phyloP scores from a whole-genome alignment of 2,329 filamentous ascomycete genomes.

The Lecanosticta acicola region DNA sequence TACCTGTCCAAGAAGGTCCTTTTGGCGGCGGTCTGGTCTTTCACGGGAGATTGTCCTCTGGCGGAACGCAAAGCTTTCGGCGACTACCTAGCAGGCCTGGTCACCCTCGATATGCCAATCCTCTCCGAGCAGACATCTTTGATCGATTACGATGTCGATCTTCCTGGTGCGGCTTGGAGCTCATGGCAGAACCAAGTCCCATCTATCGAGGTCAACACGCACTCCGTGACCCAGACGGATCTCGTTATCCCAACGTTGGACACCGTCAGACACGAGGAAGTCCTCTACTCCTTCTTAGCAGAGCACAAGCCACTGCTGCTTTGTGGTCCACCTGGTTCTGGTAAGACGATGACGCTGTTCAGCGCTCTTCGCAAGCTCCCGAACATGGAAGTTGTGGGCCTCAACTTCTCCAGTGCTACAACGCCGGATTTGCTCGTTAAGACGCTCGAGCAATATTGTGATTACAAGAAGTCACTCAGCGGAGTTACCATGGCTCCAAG shows the following conservation, averaged over 20 bases:
- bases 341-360: slow-evolving; percentile 99
- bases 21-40: slow-evolving; percentile 86
- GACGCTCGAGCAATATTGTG: slow-evolving; percentile 98
- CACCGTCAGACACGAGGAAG: slow-evolving; percentile 94
- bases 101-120: slow-evolving; percentile 79
- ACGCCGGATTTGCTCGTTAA: slow-evolving; percentile 97
- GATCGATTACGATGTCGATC: slow-evolving; percentile 88
- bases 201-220: slow-evolving; percentile 92
- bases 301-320: slow-evolving; percentile 96
- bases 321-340: slow-evolving; percentile 94
- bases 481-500: slow-evolving; percentile 92
- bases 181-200: slow-evolving; percentile 95
- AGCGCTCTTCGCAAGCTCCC: slow-evolving; percentile 93
- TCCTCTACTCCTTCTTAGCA: slow-evolving; percentile 98
- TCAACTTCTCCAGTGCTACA: slow-evolving; percentile 98
- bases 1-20: slow-evolving; percentile 93
- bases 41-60: slow-evolving; percentile 91
- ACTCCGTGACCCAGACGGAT: slow-evolving; percentile 95
- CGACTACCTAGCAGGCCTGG: slow-evolving; percentile 73
- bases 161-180: slow-evolving; percentile 83
- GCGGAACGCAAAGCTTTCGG: slow-evolving; percentile 83
- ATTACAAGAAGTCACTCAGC: slow-evolving; percentile 97
- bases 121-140: slow-evolving; percentile 69
- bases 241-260: slow-evolving; percentile 97
- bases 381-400: slow-evolving; percentile 97